Evolutionary conservation across 768 basidiomycete species (phyloP).

Genomic region (Mycena olivaceomarginata): DNA sequence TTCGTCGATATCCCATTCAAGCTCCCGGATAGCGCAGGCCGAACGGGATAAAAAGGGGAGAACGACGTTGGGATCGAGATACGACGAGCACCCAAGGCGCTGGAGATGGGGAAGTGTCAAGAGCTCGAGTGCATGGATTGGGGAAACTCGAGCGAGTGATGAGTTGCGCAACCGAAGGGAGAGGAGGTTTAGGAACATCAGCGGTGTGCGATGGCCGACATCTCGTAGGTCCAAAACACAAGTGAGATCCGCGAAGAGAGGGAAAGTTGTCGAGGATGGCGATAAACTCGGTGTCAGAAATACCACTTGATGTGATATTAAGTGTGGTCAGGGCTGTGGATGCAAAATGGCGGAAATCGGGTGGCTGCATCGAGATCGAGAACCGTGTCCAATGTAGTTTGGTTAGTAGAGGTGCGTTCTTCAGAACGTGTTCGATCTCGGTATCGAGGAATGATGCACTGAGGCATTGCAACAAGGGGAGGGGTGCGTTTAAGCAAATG

Average conservation of each 20-base stretch:
- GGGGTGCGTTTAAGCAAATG: constrained; percentile 5
- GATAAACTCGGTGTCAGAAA: constrained; percentile 7
- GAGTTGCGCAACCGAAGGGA: constrained; percentile 1
- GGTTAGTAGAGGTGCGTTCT: constrained; percentile 7
- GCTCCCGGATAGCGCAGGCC: constrained; percentile 6
- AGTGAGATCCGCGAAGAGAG: constrained; percentile 9
- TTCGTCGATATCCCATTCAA: constrained; percentile 8
- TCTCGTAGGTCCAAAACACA: constrained; percentile 1
- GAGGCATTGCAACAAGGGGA: not conserved
- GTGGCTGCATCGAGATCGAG: constrained; percentile 7
- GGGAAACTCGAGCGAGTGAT: not conserved
- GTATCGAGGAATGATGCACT: constrained; percentile 4
- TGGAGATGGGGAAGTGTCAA: constrained; percentile 1
- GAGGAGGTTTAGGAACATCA: constrained; percentile 3
- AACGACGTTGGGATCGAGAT: constrained; percentile 5
- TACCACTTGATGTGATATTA: not conserved
- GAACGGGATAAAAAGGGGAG: constrained; percentile 3
- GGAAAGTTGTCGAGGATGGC: constrained; percentile 3
- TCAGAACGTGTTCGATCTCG: constrained; percentile 9
- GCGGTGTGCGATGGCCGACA: constrained; percentile 6
- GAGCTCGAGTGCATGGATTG: constrained; percentile 2
- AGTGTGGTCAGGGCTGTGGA: constrained; percentile 4
- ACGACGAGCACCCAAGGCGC: constrained; percentile 2
- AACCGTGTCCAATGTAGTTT: constrained; percentile 1
- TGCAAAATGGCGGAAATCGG: constrained; percentile 9